Percentiles rank a stretch among this genome's conserved stretches.
Conservation (phyloP, 371 early-diverging fungal species). For the Batrachochytrium dendrobatidis region DNA sequence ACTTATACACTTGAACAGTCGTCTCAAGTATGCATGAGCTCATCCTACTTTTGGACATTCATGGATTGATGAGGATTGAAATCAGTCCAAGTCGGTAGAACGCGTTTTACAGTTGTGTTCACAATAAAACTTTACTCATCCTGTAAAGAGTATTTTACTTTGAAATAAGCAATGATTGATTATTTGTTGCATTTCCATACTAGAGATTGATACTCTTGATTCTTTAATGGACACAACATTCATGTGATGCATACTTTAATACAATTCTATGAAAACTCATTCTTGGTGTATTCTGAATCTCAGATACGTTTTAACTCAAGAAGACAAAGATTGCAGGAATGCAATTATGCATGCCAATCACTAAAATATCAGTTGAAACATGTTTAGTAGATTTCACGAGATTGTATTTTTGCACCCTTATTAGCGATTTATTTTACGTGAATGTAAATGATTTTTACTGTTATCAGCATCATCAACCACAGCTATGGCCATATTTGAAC, state of each 20-base stretch:
- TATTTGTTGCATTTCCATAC: too few relatives aligned
- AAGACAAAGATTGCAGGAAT: too few relatives aligned
- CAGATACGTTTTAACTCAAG: too few relatives aligned
- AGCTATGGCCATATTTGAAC: background rate
- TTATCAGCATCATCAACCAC: too few relatives aligned
- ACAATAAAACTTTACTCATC: too few relatives aligned
- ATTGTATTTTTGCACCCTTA: background rate
- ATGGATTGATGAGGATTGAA: background rate
- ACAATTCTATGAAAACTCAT: background rate
- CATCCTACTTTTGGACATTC: background rate
- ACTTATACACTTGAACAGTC: background rate
- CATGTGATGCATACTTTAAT: too few relatives aligned
- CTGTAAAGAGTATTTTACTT: too few relatives aligned
- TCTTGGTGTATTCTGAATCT: background rate
- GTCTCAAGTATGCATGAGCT: background rate
- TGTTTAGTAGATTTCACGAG: background rate
- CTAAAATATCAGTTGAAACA: background rate
- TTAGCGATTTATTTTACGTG: background rate
- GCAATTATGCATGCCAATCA: too few relatives aligned
- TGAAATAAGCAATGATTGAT: too few relatives aligned
- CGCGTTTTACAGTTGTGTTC: too few relatives aligned
- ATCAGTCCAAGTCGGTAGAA: background rate
- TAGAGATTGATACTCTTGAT: too few relatives aligned
- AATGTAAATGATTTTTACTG: background rate
- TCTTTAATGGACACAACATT: too few relatives aligned